These are phyloP conservation scores for Collariella sp. DNA, from an alignment of 495 filamentous ascomycete genomes.

Conservation along the genomic window DNA sequence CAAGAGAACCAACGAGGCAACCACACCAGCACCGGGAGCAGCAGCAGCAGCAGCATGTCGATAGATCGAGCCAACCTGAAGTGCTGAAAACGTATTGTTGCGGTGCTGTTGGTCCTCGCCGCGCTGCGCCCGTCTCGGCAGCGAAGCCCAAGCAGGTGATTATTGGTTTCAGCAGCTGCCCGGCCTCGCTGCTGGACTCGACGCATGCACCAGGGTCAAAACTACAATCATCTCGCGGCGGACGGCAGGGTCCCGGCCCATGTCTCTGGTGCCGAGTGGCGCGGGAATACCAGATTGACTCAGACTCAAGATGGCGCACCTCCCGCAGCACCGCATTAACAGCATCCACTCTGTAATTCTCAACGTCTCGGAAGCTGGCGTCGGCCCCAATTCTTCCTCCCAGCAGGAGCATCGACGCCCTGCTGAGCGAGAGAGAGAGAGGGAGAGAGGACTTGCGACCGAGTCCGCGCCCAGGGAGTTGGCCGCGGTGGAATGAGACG, in stretches of 20 bases:
- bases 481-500: no score
- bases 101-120: not conserved
- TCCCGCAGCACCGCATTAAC: constrained; percentile 20
- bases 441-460: no score
- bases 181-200: constrained; percentile 3
- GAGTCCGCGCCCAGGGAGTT: no score
- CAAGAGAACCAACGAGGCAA: not conserved
- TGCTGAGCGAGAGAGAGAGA: no score
- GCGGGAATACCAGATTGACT: constrained; percentile 29
- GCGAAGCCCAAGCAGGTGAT: not conserved
- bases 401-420: no score
- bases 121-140: not conserved
- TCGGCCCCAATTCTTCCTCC: not conserved
- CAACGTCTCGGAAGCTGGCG: constrained; percentile 22
- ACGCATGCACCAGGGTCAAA: not conserved
- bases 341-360: constrained; percentile 13
- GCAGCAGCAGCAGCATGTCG: not conserved
- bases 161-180: constrained; percentile 17
- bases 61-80: not conserved
- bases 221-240: constrained; percentile 1
- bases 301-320: constrained; percentile 27
- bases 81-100: no score
- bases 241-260: constrained; percentile 8
- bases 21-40: no score
- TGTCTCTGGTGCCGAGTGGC: constrained; percentile 21